Conservation (phyloP, 441 rosid species). For the Gossypium lobatum region DNA sequence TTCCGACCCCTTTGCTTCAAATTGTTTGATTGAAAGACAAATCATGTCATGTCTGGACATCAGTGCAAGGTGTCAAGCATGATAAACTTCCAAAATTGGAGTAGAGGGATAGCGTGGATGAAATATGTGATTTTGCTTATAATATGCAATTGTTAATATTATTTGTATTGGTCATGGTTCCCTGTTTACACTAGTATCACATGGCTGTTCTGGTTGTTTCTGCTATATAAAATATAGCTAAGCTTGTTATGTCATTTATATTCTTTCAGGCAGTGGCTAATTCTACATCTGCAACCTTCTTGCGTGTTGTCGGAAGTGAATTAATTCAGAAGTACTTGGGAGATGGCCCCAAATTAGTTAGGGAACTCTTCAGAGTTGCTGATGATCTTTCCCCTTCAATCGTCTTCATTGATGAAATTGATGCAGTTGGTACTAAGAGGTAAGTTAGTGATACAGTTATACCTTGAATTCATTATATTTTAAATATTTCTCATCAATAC, state of each 20-base stretch:
- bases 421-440: constrained; percentile 65
- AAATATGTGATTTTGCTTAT: background rate
- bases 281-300: constrained; percentile 91
- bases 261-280: constrained; percentile 79
- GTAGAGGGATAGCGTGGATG: background rate
- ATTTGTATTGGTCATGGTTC: background rate
- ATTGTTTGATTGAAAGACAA: background rate
- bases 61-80: background rate
- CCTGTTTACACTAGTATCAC: background rate
- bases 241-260: background rate
- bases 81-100: background rate
- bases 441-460: background rate
- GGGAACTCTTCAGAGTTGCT: constrained; percentile 95
- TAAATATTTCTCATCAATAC: background rate
- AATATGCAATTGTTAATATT: background rate
- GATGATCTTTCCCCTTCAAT: constrained; percentile 93
- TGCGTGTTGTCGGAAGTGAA: constrained; percentile 95
- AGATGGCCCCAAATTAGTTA: constrained; percentile 90
- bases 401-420: constrained; percentile 96
- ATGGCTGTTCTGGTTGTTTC: background rate
- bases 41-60: background rate
- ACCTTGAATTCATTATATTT: background rate
- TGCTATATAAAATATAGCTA: background rate
- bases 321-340: constrained; percentile 91
- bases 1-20: background rate